phyloP scores from a whole-genome alignment of 129 eudicot species.

The Tagetes patula region DNA sequence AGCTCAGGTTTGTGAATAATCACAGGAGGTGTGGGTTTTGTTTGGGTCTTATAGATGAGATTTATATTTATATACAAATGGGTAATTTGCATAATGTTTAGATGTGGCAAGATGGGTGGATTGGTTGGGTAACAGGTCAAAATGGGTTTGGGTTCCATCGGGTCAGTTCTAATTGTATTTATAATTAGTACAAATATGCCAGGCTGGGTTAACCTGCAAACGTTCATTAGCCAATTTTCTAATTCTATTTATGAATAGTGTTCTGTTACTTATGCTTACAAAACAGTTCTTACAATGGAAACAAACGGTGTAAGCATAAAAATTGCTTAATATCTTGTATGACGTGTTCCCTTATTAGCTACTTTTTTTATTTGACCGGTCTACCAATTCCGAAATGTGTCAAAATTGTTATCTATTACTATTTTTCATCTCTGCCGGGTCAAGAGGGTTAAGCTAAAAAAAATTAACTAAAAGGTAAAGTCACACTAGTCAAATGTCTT shows the following conservation, averaged over 20 bases:
- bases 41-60: not conserved
- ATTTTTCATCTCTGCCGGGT: not conserved
- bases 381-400: not conserved
- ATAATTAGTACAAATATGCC: no score
- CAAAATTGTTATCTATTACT: not conserved
- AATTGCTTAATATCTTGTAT: not conserved
- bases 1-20: slow-evolving; percentile 69
- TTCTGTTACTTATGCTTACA: not conserved
- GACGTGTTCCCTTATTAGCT: not conserved
- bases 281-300: not conserved
- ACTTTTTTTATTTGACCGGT: not conserved
- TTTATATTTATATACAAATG: not conserved
- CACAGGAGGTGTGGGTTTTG: not conserved
- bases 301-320: not conserved
- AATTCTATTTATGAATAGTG: not conserved
- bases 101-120: slow-evolving; percentile 4
- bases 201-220: not conserved
- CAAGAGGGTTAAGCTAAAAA: slow-evolving; percentile 3
- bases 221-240: not conserved
- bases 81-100: not conserved
- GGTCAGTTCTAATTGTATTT: not conserved
- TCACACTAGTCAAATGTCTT: not conserved
- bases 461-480: not conserved
- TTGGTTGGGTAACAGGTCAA: not conserved
- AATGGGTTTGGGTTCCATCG: not conserved